Conservation (phyloP, 768 basidiomycete species). For the Royoungia palumana region DNA sequence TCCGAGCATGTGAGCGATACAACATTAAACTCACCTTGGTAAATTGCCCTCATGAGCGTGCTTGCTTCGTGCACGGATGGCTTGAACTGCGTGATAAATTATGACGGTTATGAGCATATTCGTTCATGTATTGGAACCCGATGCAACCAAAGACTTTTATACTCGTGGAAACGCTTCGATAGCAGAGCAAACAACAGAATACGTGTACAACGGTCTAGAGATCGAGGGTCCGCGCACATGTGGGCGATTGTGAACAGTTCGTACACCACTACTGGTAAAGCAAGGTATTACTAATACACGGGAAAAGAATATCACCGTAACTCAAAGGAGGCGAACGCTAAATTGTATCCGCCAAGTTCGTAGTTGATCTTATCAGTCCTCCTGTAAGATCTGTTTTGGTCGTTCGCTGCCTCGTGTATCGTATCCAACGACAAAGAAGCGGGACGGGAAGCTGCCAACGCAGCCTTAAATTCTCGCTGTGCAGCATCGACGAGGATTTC, state of each 20-base stretch:
- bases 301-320: constrained; percentile 31
- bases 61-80: constrained; percentile 1
- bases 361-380: constrained; percentile 98
- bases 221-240: constrained; percentile 12
- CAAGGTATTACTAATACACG: constrained; percentile 19
- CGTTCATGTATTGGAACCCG: no score
- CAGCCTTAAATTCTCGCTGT: constrained; percentile 69
- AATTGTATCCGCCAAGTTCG: constrained; percentile 90
- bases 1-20: constrained; percentile 13
- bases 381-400: constrained; percentile 48
- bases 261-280: constrained; percentile 22
- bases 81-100: constrained; percentile 19
- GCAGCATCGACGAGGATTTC: constrained; percentile 65
- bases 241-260: constrained; percentile 11
- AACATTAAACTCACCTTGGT: constrained; percentile 13
- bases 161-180: constrained; percentile 9
- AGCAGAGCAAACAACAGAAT: constrained; percentile 13
- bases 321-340: constrained; percentile 89
- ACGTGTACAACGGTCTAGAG: constrained; percentile 19
- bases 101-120: constrained; percentile 1
- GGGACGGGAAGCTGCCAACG: constrained; percentile 41
- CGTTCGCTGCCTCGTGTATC: constrained; percentile 13
- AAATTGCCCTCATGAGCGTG: constrained; percentile 16
- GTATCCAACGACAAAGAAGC: constrained; percentile 20
- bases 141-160: constrained; percentile 1